Conservation (phyloP, 2,329 filamentous ascomycete species). For the Gremmenia infestans region DNA sequence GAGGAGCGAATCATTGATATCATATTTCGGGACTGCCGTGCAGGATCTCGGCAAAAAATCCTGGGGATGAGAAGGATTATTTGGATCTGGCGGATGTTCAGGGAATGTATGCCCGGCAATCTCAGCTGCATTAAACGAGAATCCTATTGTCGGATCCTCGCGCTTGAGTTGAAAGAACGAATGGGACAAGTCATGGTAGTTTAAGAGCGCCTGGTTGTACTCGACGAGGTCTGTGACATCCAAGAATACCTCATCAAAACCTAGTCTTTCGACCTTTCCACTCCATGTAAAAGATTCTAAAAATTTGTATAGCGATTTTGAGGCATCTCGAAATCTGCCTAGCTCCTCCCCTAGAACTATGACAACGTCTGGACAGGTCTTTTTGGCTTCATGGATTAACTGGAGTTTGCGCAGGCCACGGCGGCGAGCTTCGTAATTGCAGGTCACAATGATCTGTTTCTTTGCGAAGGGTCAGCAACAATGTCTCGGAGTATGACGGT, state of each 20-base stretch:
- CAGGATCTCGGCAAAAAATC: slow-evolving; percentile 34
- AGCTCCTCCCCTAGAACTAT: slow-evolving; percentile 85
- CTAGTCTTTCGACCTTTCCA: slow-evolving; percentile 70
- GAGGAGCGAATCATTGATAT: slow-evolving; percentile 16
- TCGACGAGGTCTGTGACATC: slow-evolving; percentile 80
- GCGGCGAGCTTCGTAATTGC: slow-evolving; percentile 85
- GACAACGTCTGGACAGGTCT: slow-evolving; percentile 75
- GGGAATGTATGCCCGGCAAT: slow-evolving; percentile 52
- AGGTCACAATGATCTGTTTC: slow-evolving; percentile 88
- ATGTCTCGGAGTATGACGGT: neutral
- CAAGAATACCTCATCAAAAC: slow-evolving; percentile 77
- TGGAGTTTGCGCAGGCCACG: slow-evolving; percentile 77
- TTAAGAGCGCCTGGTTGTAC: slow-evolving; percentile 72
- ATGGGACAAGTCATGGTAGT: slow-evolving; percentile 53
- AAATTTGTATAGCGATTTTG: slow-evolving; percentile 73
- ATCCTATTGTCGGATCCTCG: slow-evolving; percentile 73
- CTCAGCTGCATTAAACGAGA: slow-evolving; percentile 66
- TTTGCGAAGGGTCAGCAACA: slow-evolving; percentile 40
- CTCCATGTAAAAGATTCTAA: slow-evolving; percentile 74
- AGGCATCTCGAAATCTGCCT: slow-evolving; percentile 77
- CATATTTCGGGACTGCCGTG: slow-evolving; percentile 4
- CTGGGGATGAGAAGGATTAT: slow-evolving; percentile 29
- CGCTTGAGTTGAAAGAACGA: slow-evolving; percentile 78
- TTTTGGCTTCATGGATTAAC: slow-evolving; percentile 75
- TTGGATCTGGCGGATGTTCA: slow-evolving; percentile 9